These are phyloP conservation scores for Musa balbisiana DNA, from an alignment of 202 grass and related monocot genomes.

Conservation along the genomic window DNA sequence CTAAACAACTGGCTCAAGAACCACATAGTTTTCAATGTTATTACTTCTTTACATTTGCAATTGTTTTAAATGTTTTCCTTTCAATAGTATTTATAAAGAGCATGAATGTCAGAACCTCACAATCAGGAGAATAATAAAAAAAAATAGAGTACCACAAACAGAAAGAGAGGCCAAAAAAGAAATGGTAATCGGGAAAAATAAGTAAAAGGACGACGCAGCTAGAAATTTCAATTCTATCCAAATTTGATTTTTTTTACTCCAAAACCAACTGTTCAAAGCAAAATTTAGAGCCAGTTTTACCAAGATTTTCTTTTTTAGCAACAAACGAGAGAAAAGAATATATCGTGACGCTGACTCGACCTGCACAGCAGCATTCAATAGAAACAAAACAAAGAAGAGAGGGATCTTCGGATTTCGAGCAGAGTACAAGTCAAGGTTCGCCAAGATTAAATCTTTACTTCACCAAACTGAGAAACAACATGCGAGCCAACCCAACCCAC, in stretches of 20 bases:
- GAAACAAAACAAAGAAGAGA: not conserved
- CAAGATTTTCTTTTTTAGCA: too few species aligned
- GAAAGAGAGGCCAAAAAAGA: not conserved
- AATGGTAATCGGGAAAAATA: not conserved
- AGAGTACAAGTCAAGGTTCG: too few species aligned
- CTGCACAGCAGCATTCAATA: not conserved
- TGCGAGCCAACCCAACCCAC: not conserved
- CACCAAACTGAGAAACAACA: too few species aligned
- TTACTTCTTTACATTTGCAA: not conserved
- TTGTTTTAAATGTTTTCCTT: not conserved
- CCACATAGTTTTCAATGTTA: not conserved
- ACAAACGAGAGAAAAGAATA: too few species aligned
- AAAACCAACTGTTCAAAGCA: too few species aligned
- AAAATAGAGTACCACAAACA: not conserved
- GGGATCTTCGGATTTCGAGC: too few species aligned
- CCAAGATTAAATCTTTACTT: too few species aligned
- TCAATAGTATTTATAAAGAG: not conserved
- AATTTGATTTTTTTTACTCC: too few species aligned
- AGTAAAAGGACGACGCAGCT: not conserved
- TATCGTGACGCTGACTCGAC: not conserved
- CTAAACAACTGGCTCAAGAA: not conserved
- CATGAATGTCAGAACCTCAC: not conserved
- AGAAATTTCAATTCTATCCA: too few species aligned
- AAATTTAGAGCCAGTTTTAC: too few species aligned
- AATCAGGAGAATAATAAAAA: not conserved